Base-by-base conservation (phyloP, 2,329 filamentous ascomycete species). In the Fusarium sacchari region DNA sequence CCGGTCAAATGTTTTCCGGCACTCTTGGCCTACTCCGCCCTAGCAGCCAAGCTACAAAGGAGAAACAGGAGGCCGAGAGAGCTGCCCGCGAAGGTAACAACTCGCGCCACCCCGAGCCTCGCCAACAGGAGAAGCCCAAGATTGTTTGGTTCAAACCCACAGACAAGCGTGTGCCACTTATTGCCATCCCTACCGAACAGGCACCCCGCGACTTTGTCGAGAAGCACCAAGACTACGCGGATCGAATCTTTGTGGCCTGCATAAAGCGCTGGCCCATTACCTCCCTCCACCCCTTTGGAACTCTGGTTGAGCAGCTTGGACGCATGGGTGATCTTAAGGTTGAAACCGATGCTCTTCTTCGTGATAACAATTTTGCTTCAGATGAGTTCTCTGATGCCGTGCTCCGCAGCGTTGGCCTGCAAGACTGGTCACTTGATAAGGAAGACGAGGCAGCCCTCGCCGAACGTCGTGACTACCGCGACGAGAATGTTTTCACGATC, bases 71-170 rank as follows among this genome's bases (percentile, higher is more conserved):
- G 82, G 96, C 96, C 49, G 96, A 99, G 86, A 92, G 96, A 72
- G 93, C 94, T 75, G 95, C 95, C 77, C 92, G 96, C 76, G 96
- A 98, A 81, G 96, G 95, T 71, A 88, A 87, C 74, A 88, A 89
- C 73, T 84, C 85, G 60, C 91, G 93, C 71, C 89, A 92, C 60
- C 92, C 96, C 74, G 94, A 95, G 70, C 92, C 93, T 74, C 94
- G 95, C 60, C 82, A 83, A 60, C 95, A 97, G 81, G 96, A 99
- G 74, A 98, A 98, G 85, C 96, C 96, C 72, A 99, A 99, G 91
- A 99, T 99, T 84, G 96, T 99, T 46, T 99, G 96, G 96, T 99
- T 99, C 87, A 99, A 99, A 88, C 96, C 96, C 66, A 99, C 96
- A 3, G 96, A 99, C 85, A 98, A 99, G 89, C 94, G 96, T 80